Base-by-base conservation (phyloP, 2,329 filamentous ascomycete species). In the Cyphellophora attinorum region DNA sequence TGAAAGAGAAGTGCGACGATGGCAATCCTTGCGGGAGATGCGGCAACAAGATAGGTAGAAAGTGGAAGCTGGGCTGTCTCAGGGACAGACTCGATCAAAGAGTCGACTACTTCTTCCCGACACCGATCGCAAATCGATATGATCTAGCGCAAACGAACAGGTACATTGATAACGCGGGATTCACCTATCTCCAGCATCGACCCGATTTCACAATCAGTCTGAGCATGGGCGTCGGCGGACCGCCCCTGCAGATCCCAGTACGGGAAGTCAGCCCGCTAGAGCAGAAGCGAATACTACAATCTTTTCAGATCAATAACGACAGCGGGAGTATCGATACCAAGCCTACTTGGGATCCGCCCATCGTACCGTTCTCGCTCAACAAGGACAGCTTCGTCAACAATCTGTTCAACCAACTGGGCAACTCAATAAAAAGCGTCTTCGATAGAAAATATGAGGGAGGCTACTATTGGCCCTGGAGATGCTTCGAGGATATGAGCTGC, bases 11-110 rank as follows among this genome's bases (percentile, higher is more conserved):
- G 33, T 42, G 41, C 14, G 12, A 11, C 23, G 15, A 11, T 14
- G 15, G 12, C 12, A 16, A 49, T 48, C 2, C 47, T 46, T 10
- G 46, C 46, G 33, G 48, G 48, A 2, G 51, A 46, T n/a, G 50
- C 48, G 2, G 47, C 44, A 10, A 52, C 38, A 2, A 50, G 37
- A 18, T 50, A 27, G 1, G 44, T 47, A 2, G 45, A 41, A 25
- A 52, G 46, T 11, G 25, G 17, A 14, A 14, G 29, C 8, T 39
- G 45, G 19, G 48, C 42, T 14, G 45, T 46, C 41, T 29, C 41
- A 40, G 27, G 23, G 23, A 6, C 11, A 23, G 15, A 25, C 32
- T 19, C 39, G 37, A 5, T 44, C 39, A 27, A 25, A 29, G 11
- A 42, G 17, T 11, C 40, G 41, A 31, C 3, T 19, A 11, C 29